Conservation (phyloP, 2,329 filamentous ascomycete genomes). For the Aspergillus piperis region DNA sequence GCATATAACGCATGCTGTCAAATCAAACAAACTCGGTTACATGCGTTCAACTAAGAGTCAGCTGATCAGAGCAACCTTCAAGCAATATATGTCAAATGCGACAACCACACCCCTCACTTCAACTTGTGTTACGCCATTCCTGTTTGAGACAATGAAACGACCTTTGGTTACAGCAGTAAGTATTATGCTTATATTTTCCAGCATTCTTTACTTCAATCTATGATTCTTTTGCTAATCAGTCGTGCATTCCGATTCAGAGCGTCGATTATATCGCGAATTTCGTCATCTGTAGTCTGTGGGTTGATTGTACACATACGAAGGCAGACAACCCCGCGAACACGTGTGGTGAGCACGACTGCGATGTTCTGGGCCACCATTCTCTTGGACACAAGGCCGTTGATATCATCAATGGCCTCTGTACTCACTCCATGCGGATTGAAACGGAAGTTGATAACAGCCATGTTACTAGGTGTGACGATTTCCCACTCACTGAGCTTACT, state of each 20-base stretch:
- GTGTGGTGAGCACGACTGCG: constrained; percentile 1
- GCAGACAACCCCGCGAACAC: background rate
- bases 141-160: background rate
- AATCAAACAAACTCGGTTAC: background rate
- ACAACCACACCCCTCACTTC: too few relatives aligned
- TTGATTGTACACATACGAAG: constrained; percentile 11
- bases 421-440: constrained; percentile 6
- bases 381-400: constrained; percentile 4
- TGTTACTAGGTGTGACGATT: constrained; percentile 5
- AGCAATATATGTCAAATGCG: background rate
- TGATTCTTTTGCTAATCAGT: background rate
- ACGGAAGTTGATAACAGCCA: constrained; percentile 17
- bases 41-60: background rate
- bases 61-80: background rate
- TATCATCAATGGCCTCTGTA: background rate
- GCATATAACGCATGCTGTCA: background rate
- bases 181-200: background rate
- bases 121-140: too few relatives aligned
- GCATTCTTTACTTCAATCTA: background rate
- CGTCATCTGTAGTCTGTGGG: constrained; percentile 2
- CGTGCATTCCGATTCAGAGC: background rate
- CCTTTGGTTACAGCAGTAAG: background rate
- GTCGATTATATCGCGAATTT: background rate
- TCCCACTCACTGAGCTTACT: constrained; percentile 11
- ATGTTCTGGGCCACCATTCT: background rate